Evolutionary conservation across 345 rosid species (phyloP).

Genomic region (Eucalyptus viminalis): DNA sequence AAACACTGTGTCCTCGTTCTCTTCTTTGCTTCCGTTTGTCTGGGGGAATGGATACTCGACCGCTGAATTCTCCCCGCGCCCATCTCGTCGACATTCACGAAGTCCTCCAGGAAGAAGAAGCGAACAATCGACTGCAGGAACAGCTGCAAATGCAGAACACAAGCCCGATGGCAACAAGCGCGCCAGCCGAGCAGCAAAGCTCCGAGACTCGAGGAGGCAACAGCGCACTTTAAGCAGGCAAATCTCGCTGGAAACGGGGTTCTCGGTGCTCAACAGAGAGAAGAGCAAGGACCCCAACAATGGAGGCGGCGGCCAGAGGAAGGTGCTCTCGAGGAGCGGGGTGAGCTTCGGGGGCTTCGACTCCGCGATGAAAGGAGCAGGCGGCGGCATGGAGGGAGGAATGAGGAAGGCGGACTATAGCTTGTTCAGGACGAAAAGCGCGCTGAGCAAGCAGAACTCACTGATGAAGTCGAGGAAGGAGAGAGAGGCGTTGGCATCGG

Average conservation of each 20-base stretch:
- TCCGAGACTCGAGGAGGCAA: constrained; percentile 29
- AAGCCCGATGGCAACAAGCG: not conserved
- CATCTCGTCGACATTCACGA: constrained; percentile 67
- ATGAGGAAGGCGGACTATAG: constrained; percentile 60
- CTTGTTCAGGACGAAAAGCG: constrained; percentile 69
- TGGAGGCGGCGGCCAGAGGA: constrained; percentile 26
- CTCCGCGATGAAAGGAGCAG: not conserved
- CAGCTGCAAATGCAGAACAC: not conserved
- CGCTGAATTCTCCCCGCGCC: not conserved
- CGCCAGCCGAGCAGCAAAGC: constrained; percentile 10
- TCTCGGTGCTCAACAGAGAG: constrained; percentile 50
- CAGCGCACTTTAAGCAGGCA: constrained; percentile 52
- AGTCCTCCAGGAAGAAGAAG: constrained; percentile 40
- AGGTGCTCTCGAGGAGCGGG: constrained; percentile 60
- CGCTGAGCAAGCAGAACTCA: constrained; percentile 78
- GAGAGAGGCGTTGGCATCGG: constrained; percentile 1
- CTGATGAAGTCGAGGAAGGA: constrained; percentile 42
- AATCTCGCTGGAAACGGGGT: constrained; percentile 83
- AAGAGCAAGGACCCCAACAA: not conserved
- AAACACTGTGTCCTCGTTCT: not conserved
- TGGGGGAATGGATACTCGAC: not conserved
- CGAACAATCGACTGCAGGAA: constrained; percentile 9
- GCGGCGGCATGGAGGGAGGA: constrained; percentile 6
- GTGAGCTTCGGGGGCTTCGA: constrained; percentile 81
- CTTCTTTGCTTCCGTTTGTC: not conserved